phyloP scores from a whole-genome alignment of 352 stramenopile genomes.

The Phytophthora capsici region DNA sequence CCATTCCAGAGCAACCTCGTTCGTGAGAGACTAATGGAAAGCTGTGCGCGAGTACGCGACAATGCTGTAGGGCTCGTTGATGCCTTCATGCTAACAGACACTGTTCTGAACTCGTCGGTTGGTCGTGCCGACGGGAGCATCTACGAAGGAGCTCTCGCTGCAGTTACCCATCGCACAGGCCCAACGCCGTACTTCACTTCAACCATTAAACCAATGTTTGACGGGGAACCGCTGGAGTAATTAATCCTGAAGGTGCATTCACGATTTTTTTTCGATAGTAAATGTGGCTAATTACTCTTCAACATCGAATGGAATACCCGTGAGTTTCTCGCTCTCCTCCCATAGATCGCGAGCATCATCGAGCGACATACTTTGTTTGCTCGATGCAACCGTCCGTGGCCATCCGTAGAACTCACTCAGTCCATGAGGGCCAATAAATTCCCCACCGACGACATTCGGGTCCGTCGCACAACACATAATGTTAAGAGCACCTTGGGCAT shows the following conservation, averaged over 20 bases:
- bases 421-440: conserved; percentile 67
- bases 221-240: conserved; percentile 48
- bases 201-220: conserved; percentile 71
- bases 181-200: conserved; percentile 60
- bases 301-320: conserved; percentile 36
- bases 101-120: conserved; percentile 75
- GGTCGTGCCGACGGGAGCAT: conserved; percentile 71
- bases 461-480: conserved; percentile 63
- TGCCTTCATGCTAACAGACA: conserved; percentile 76
- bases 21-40: conserved; percentile 40
- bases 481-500: conserved; percentile 61
- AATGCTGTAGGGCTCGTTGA: conserved; percentile 78
- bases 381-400: conserved; percentile 56
- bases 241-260: background rate
- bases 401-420: conserved; percentile 69
- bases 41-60: conserved; percentile 55
- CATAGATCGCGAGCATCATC: conserved; percentile 37
- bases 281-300: conserved; percentile 5
- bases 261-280: background rate
- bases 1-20: conserved; percentile 59
- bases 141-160: conserved; percentile 67
- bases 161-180: conserved; percentile 46
- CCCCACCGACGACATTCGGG: conserved; percentile 43
- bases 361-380: conserved; percentile 50
- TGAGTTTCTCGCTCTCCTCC: conserved; percentile 41